These are phyloP conservation scores for Coniophora puteana DNA, from an alignment of 1,284 basidiomycete genomes.

Conservation along the genomic window DNA sequence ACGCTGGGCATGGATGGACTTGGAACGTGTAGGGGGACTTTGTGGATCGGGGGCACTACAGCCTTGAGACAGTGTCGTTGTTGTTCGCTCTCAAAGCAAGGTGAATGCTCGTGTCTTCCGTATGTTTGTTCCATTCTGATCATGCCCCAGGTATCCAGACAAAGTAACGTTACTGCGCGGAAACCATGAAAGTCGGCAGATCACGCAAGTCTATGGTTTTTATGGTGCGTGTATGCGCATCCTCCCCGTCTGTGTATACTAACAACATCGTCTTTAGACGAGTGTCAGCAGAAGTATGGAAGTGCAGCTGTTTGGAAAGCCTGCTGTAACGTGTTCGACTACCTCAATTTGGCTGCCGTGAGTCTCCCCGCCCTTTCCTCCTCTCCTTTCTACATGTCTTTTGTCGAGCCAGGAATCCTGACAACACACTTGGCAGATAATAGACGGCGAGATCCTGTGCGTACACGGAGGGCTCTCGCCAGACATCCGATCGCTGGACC, in stretches of 20 bases:
- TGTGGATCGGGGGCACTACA: constrained; percentile 96
- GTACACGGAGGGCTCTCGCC: constrained; percentile 93
- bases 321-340: constrained; percentile 94
- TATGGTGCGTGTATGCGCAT: constrained; percentile 63
- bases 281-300: constrained; percentile 96
- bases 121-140: constrained; percentile 2
- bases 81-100: constrained; percentile 89
- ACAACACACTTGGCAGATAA: constrained; percentile 56
- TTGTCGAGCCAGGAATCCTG: background rate
- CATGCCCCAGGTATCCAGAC: constrained; percentile 75
- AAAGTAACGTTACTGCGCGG: constrained; percentile 88
- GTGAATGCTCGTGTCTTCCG: constrained; percentile 35
- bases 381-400: background rate
- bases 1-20: too few species aligned
- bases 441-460: constrained; percentile 87
- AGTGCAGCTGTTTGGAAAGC: constrained; percentile 94
- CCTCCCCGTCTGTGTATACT: background rate
- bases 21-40: constrained; percentile 79
- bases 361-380: constrained; percentile 25
- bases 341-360: constrained; percentile 89
- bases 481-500: constrained; percentile 89
- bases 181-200: constrained; percentile 95
- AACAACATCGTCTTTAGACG: constrained; percentile 50
- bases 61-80: constrained; percentile 92
- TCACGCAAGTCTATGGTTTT: constrained; percentile 98